Evolutionary conservation across 371 early-diverging fungal genomes (phyloP).

Genomic region (Mortierella sp.): DNA sequence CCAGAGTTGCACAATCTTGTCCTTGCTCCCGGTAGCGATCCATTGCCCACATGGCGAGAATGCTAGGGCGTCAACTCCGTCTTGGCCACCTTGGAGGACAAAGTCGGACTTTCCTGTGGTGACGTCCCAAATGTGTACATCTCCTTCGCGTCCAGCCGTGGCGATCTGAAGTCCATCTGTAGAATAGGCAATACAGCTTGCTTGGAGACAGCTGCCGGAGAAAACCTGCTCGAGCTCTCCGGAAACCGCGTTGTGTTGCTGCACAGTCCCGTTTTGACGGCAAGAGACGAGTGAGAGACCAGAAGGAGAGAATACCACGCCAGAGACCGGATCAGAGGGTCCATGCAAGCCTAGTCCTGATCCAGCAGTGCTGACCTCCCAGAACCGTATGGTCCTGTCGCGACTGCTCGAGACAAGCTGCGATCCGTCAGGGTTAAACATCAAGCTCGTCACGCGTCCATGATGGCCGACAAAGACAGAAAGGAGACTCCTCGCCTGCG

Average conservation of each 20-base stretch:
- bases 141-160: background rate
- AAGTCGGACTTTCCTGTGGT: background rate
- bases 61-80: background rate
- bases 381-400: slow-evolving; percentile 2
- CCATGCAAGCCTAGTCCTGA: background rate
- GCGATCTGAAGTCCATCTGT: background rate
- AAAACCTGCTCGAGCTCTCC: background rate
- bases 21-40: slow-evolving; percentile 13
- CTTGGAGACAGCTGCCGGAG: background rate
- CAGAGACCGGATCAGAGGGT: background rate
- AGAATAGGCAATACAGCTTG: background rate
- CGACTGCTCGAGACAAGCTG: background rate
- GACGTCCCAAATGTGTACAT: background rate
- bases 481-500: background rate
- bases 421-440: background rate
- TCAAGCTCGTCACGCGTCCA: background rate
- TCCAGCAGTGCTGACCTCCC: background rate
- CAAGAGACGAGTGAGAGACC: background rate
- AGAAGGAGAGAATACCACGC: slow-evolving; percentile 5
- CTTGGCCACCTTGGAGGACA: background rate
- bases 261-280: background rate
- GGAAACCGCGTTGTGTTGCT: background rate
- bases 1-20: slow-evolving; percentile 17
- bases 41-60: slow-evolving; percentile 9
- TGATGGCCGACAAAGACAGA: background rate